Conservation (phyloP, 2,329 filamentous ascomycete species). For the Pseudocercospora ulei region DNA sequence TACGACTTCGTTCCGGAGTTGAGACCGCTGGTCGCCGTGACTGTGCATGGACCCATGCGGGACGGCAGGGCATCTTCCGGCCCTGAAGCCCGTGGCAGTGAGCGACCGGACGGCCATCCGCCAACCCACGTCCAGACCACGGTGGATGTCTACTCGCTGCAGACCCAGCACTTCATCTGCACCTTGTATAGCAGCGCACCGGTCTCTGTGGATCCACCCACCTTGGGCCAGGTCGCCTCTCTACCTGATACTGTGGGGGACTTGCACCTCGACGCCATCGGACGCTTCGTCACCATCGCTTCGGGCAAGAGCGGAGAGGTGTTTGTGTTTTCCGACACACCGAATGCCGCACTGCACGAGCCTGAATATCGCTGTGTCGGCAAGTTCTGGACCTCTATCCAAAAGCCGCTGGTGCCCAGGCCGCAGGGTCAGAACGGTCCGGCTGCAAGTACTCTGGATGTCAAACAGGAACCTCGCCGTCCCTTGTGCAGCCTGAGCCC, state of each 20-base stretch:
- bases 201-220: constrained; percentile 38
- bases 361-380: constrained; percentile 57
- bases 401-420: constrained; percentile 18
- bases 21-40: constrained; percentile 67
- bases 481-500: constrained; percentile 61
- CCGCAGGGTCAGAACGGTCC: constrained; percentile 25
- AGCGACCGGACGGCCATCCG: constrained; percentile 30
- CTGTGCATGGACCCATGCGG: constrained; percentile 66
- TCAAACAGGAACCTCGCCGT: constrained; percentile 31
- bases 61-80: constrained; percentile 35
- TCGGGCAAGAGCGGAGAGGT: constrained; percentile 81
- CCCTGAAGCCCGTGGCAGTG: constrained; percentile 31
- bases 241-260: constrained; percentile 59
- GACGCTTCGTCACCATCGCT: constrained; percentile 60
- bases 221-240: constrained; percentile 22
- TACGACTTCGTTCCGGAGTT: constrained; percentile 45
- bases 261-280: constrained; percentile 62
- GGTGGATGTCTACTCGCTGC: constrained; percentile 79
- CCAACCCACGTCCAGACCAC: constrained; percentile 66
- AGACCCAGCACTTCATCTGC: constrained; percentile 59
- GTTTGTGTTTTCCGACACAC: constrained; percentile 53
- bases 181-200: constrained; percentile 63
- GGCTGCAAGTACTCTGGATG: constrained; percentile 26
- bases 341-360: constrained; percentile 25
- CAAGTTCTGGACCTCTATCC: constrained; percentile 81